phyloP scores from a whole-genome alignment of 1,284 basidiomycete species.

The Trichosporon sp. region DNA sequence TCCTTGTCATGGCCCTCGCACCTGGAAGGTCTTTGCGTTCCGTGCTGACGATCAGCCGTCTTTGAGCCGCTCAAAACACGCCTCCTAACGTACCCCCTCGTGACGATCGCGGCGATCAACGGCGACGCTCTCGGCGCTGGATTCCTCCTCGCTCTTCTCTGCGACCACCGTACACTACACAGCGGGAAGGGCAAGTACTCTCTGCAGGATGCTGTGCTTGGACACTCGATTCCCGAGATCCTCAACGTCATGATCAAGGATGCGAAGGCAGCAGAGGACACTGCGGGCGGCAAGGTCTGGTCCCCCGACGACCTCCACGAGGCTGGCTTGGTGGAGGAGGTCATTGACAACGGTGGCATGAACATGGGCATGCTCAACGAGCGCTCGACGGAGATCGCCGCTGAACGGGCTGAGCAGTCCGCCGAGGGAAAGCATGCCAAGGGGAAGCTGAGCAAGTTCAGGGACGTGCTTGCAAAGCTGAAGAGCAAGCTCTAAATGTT shows the following conservation, averaged over 20 bases:
- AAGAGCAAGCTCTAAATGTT: background rate
- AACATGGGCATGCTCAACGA: conserved; percentile 50
- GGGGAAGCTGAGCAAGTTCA: background rate
- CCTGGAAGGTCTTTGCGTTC: too few species aligned
- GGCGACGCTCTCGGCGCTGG: conserved; percentile 87
- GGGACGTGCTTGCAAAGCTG: background rate
- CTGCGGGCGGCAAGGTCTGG: conserved; percentile 74
- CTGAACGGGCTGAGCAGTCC: conserved; percentile 39
- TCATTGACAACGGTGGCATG: conserved; percentile 52
- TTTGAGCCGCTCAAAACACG: conserved; percentile 39
- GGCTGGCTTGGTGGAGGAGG: conserved; percentile 65
- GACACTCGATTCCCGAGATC: conserved; percentile 53
- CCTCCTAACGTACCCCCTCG: conserved; percentile 48
- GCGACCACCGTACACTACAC: conserved; percentile 87
- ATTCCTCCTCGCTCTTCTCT: conserved; percentile 69
- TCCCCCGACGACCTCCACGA: conserved; percentile 65
- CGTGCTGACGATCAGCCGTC: conserved; percentile 26
- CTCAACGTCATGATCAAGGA: conserved; percentile 50
- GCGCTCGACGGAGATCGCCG: conserved; percentile 46
- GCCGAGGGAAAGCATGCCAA: background rate
- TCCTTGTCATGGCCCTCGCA: background rate
- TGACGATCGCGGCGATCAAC: conserved; percentile 77
- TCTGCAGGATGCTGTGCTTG: conserved; percentile 69
- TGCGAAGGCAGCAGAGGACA: conserved; percentile 67
- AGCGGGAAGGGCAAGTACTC: conserved; percentile 67